phyloP scores from a whole-genome alignment of 2,329 filamentous ascomycete genomes.

The Stemphylium lycopersici region DNA sequence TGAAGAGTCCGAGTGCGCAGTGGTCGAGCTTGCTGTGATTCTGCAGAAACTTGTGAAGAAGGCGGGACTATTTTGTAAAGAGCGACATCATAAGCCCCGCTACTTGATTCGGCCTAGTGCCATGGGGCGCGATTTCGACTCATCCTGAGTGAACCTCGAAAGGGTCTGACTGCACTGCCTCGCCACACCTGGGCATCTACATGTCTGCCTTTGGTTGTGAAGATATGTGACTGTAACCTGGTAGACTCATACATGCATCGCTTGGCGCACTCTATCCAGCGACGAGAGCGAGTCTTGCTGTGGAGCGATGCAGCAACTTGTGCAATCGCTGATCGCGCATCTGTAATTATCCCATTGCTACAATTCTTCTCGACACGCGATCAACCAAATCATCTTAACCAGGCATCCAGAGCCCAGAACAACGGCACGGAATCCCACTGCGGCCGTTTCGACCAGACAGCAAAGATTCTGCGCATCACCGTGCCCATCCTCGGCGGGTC shows the following conservation, averaged over 20 bases:
- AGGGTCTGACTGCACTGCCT: not conserved
- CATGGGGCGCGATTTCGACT: constrained; percentile 27
- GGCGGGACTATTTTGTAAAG: constrained; percentile 33
- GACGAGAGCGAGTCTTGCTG: not conserved
- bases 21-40: constrained; percentile 14
- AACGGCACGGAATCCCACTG: no score
- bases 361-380: no score
- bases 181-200: not conserved
- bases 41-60: constrained; percentile 33
- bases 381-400: no score
- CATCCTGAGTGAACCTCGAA: constrained; percentile 27
- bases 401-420: no score
- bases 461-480: constrained; percentile 13
- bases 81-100: constrained; percentile 35
- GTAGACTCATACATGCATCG: constrained; percentile 11
- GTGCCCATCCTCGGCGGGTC: constrained; percentile 14
- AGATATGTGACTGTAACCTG: not conserved
- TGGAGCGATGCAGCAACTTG: not conserved
- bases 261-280: not conserved
- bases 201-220: not conserved
- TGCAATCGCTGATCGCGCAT: no score
- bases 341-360: no score
- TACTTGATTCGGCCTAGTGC: constrained; percentile 21
- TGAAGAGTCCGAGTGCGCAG: not conserved
- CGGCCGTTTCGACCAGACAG: no score